Conservation (phyloP, 352 stramenopile genomes). For the Albugo laibachii region DNA sequence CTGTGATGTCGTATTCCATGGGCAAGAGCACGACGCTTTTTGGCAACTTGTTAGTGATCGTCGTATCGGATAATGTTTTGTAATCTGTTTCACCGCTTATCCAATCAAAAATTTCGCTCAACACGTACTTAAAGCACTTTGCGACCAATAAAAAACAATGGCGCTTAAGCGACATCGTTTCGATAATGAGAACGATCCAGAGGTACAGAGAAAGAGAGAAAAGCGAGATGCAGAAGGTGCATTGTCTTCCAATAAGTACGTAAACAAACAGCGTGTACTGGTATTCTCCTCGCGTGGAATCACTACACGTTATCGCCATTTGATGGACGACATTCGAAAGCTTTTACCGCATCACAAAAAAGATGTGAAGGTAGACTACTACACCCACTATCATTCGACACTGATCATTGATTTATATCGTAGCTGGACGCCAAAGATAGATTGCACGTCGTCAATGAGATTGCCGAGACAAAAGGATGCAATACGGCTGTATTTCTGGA, state of each 20-base stretch:
- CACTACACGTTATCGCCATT: constrained; percentile 91
- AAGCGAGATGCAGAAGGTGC: neutral
- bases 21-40: constrained; percentile 45
- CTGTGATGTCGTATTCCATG: constrained; percentile 47
- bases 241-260: constrained; percentile 21
- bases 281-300: constrained; percentile 86
- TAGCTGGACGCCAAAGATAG: constrained; percentile 88
- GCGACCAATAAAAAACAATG: too few relatives aligned
- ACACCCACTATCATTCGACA: neutral
- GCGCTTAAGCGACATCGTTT: too few relatives aligned
- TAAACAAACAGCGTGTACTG: constrained; percentile 87
- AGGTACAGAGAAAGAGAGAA: too few relatives aligned
- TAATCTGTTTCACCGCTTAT: too few relatives aligned
- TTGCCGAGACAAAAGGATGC: constrained; percentile 96
- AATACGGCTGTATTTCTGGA: constrained; percentile 95
- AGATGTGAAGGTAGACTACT: constrained; percentile 81
- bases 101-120: too few relatives aligned
- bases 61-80: too few relatives aligned
- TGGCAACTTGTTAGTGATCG: constrained; percentile 26
- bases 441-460: constrained; percentile 93
- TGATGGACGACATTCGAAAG: constrained; percentile 96
- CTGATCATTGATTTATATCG: neutral
- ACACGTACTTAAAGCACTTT: too few relatives aligned
- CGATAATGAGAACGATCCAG: too few relatives aligned
- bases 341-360: constrained; percentile 98